Base-by-base conservation (phyloP, 768 basidiomycete species). In the Suillus ampliporus region DNA sequence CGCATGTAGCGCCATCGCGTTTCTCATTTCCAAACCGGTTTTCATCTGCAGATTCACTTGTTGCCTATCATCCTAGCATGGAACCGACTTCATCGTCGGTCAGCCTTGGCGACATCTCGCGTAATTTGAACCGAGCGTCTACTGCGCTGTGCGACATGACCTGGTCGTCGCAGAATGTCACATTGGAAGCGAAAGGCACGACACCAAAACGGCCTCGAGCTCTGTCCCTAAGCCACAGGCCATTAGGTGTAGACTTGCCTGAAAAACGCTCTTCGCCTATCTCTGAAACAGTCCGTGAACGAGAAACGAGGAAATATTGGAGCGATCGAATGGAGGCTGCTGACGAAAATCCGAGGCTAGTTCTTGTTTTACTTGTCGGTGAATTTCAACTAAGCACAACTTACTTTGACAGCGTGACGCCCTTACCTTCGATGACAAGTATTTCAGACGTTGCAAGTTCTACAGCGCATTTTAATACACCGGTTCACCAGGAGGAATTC, bases 231-330 rank as follows among this genome's bases (percentile, higher is more conserved):
- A 77, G 67, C 14, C 66, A 77, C 34, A 64, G 64, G 28, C 59
- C 47, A 60, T 28, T 17, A 40, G 52, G 31, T 37, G 31, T 41
- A 34, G 69, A 71, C 34, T 79, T 77, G 78, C 71, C 71, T 14
- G 76, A 78, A 38, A 69, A 70, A 17, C 76, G 79, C 63, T 79
- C 79, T 57, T 75, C 77, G 26, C 77, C 79, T 23, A 76, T 79
- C 53, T 69, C 72, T 28, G 71, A 76, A 56, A 35, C 65, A 9
- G 70, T 71, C 56, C 64, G 50, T n/a, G 23, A 71, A 70, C 47
- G 62, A 66, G 17, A 71, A 69, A 64, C 31, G 62, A 14, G 68
- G 71, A 46, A 66, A 63, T 68, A 69, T 26, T 77, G 74, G 78
- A 68, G 61, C 38, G 70, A 50, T 35, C 61, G 38, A 61, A 56